These are phyloP conservation scores for Geotrichum fermentans DNA, from an alignment of 1,139 yeast genomes.

Conservation along the genomic window DNA sequence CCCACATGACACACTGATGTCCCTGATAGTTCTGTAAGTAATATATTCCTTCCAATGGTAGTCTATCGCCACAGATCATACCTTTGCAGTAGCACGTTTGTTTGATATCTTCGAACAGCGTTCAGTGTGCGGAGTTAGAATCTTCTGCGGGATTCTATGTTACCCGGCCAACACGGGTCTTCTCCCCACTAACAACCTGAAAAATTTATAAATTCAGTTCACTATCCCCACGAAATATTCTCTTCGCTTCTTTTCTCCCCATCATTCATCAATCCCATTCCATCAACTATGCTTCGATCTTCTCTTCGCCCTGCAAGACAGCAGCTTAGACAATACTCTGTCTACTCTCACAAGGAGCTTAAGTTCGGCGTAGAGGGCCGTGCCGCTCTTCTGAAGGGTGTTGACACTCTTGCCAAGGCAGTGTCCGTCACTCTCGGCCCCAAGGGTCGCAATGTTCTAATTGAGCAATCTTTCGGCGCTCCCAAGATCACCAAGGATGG, in stretches of 20 bases:
- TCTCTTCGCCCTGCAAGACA: constrained; percentile 23
- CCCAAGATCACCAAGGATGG: constrained; percentile 99
- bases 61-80: too few species aligned
- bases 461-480: constrained; percentile 94
- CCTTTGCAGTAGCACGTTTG: too few species aligned
- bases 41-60: too few species aligned
- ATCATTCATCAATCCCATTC: background rate
- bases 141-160: constrained; percentile 8
- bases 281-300: constrained; percentile 16
- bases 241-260: constrained; percentile 9
- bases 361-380: constrained; percentile 98
- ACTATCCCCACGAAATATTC: constrained; percentile 9
- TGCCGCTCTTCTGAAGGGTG: constrained; percentile 94
- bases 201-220: constrained; percentile 6
- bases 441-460: constrained; percentile 95
- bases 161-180: constrained; percentile 12
- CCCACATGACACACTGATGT: too few species aligned
- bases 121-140: too few species aligned
- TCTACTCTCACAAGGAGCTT: constrained; percentile 78
- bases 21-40: too few species aligned
- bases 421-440: constrained; percentile 97
- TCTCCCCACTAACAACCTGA: background rate
- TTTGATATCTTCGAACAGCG: too few species aligned
- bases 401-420: constrained; percentile 93
- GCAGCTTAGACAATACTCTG: constrained; percentile 36